These are phyloP conservation scores for Backusella psychrophila DNA, from an alignment of 192 early-diverging fungal species.

Conservation along the genomic window DNA sequence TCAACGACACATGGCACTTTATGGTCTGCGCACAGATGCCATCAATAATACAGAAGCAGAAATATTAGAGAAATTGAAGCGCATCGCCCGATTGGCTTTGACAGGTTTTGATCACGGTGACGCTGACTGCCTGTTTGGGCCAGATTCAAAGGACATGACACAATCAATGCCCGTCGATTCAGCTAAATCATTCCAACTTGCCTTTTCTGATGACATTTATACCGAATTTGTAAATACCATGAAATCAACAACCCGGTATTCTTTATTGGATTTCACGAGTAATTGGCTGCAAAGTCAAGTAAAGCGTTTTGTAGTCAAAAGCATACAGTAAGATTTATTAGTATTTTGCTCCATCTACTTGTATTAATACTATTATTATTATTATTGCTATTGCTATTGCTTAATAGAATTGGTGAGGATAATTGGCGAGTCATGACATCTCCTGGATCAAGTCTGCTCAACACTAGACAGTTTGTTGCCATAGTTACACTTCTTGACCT, in stretches of 20 bases:
- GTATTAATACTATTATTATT: too few species aligned
- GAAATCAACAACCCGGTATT: constrained; percentile 44
- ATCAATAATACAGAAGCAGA: constrained; percentile 17
- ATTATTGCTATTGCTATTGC: too few species aligned
- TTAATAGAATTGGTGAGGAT: constrained; percentile 51
- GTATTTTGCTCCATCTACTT: neutral
- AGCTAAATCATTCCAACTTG: constrained; percentile 29
- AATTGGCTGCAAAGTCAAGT: constrained; percentile 47
- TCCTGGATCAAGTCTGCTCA: constrained; percentile 74
- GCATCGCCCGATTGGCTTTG: constrained; percentile 12
- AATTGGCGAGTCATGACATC: constrained; percentile 81
- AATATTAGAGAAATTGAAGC: constrained; percentile 11
- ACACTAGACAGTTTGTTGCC: constrained; percentile 60
- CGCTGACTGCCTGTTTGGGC: constrained; percentile 15
- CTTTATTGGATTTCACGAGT: constrained; percentile 41
- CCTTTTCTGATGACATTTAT: constrained; percentile 32
- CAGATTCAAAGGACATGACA: constrained; percentile 37
- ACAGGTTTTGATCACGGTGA: constrained; percentile 14
- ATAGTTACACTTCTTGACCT: constrained; percentile 47
- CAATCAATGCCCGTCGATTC: constrained; percentile 36
- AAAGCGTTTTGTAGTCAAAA: constrained; percentile 47
- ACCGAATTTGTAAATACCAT: constrained; percentile 33
- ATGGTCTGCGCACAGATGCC: constrained; percentile 8
- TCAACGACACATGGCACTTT: constrained; percentile 43
- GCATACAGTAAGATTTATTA: constrained; percentile 29